Evolutionary conservation across 2,329 filamentous ascomycete genomes (phyloP), one percentile per base, ranked within the genome.

Genomic region (Lanzia echinophila): DNA sequence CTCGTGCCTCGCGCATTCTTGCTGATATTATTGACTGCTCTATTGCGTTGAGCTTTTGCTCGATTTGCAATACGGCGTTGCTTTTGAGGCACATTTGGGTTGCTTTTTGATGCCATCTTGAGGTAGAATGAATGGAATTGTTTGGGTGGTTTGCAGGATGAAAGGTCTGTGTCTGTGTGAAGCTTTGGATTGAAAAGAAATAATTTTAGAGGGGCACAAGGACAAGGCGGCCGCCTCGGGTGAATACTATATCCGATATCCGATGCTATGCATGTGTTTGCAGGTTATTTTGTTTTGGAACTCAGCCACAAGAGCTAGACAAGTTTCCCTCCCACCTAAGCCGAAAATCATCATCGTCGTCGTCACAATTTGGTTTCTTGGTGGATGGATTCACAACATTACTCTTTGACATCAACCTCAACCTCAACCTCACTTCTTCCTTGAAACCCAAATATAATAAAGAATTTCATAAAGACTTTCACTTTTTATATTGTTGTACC

Each of bases 71-170:
- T 57, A 11, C 62, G 60, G 17, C 66, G 61, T 44, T 63, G 60
- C 56, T 69, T 69, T 47, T 63, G 66, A 10, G 67, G 67, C 13
- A 68, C 66, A 49, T 69, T 69, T 36, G 66, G 65, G 36, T 69
- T 69, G 19, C 61, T 60, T 47, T 65, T 57, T 51, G 67, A 69
- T 59, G 67, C 64, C 66, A 69, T 69, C 33, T 48, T 64, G 58
- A 47, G 2, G 2, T 17, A 15, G 36, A 44, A 19, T 38, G 46
- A 22, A 45, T 43, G 28, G 7, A 11, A 8, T 17, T 33, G 36
- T 34, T 28, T 28, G 4, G 54, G 33, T 20, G 19, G 47, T 58
- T 32, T 41, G 17, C 39, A 32, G 31, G 6, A n/a, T 22, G 33
- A 15, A 34, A 39, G 44, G 44, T 19, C 44, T 20, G 7, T 19